These are phyloP conservation scores for Amanita thiersii DNA, from an alignment of 768 basidiomycete species.

Conservation along the genomic window DNA sequence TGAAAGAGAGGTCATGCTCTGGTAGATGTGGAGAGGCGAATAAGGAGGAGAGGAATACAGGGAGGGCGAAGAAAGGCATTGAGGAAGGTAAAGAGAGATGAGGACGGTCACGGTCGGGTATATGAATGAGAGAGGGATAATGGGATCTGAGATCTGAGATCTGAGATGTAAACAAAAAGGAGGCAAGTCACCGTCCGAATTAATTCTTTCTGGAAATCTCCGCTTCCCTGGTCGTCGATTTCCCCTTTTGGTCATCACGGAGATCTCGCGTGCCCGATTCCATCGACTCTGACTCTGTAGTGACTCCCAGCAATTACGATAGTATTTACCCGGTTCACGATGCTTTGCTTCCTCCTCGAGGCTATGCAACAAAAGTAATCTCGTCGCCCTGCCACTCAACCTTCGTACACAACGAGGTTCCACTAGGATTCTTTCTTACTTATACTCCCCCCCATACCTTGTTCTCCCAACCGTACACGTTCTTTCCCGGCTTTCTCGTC, in stretches of 20 bases:
- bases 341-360: no score
- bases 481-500: no score
- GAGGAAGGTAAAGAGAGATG: constrained; percentile 8
- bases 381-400: no score
- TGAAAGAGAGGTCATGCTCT: constrained; percentile 30
- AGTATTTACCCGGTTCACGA: no score
- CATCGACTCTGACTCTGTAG: background rate
- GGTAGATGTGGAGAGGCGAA: constrained; percentile 19
- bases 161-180: constrained; percentile 17
- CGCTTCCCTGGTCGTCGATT: constrained; percentile 12
- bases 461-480: no score
- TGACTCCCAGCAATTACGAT: no score
- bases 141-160: constrained; percentile 11
- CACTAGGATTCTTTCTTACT: no score
- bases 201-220: constrained; percentile 17
- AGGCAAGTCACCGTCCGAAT: constrained; percentile 13
- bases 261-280: background rate
- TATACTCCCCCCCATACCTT: no score
- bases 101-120: constrained; percentile 11
- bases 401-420: no score
- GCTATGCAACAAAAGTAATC: no score
- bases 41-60: constrained; percentile 17
- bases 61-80: constrained; percentile 25
- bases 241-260: constrained; percentile 11
- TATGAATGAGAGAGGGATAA: constrained; percentile 9